Base-by-base conservation (phyloP, 345 rosid genomes). In the Geranium rotundifolium region DNA sequence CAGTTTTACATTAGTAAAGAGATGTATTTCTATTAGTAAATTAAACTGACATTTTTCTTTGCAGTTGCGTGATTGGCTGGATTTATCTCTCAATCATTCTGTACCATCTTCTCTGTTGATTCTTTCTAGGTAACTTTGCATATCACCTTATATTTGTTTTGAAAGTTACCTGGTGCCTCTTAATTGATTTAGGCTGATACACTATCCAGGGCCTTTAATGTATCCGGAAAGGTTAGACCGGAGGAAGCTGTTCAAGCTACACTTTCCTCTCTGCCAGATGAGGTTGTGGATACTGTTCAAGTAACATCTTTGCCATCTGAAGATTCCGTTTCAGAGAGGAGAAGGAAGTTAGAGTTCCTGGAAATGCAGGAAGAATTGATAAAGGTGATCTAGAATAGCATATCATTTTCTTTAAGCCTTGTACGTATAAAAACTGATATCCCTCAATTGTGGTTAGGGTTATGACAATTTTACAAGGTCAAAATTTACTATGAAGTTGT, bases 211-310 rank as follows among this genome's bases (percentile, higher is more conserved):
- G 90, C 96, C 54, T 91, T 91, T 78, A 79, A 90, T 18, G 84
- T 84, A 58, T 84, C 95, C 77, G 96, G 98, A 72, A 89, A 82
- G 76, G 90, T 91, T 68, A 89, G 79, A 75, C 98, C 96, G 29
- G 96, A 89, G 80, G 98, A 91, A 75, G 98, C 96, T 85, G 96
- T 91, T 69, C 95, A 85, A 79, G 98, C 96, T 57, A 91, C 96
- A 14, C 87, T 91, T 54, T 91, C 98, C 60, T 89, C 98, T 68
- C 85, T 91, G 65, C 98, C 98, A 3, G 98, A 89, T 72, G 98
- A 91, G 79, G 95, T 91, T 56, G 90, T 91, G 76, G 98, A 89
- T 71, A 91, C 92, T 31, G 98, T 91, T 68, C 84, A 86, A 56
- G 92, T 84, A 63, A 91, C 96, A 68, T 80, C 91, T 71, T 74